Evolutionary conservation across 345 rosid genomes (phyloP).

Genomic region (Ceriops zippeliana): DNA sequence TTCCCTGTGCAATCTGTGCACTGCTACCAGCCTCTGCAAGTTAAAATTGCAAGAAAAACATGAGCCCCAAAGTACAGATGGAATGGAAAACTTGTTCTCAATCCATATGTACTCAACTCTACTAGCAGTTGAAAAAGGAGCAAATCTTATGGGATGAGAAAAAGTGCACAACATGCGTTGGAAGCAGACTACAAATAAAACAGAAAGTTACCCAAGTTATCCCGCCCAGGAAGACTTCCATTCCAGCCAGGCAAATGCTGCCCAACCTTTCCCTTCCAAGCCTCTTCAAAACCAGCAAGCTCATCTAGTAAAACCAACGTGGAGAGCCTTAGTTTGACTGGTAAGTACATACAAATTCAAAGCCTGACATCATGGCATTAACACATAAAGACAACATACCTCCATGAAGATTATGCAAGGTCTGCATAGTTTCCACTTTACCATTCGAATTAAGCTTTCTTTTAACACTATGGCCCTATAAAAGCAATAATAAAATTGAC

Average conservation of each 20-base stretch:
- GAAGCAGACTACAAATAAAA: background rate
- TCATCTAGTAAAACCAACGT: conserved; percentile 43
- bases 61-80: too few relatives aligned
- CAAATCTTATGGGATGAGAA: too few relatives aligned
- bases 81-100: background rate
- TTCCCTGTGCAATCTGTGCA: conserved; percentile 24
- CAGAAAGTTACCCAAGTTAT: conserved; percentile 14
- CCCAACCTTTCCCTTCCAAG: conserved; percentile 65
- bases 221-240: conserved; percentile 37
- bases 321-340: background rate
- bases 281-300: conserved; percentile 59
- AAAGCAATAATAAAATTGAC: background rate
- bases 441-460: conserved; percentile 81
- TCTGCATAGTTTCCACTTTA: conserved; percentile 61
- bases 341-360: background rate
- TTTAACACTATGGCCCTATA: conserved; percentile 66
- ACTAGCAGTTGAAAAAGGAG: background rate
- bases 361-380: background rate
- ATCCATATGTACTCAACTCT: background rate
- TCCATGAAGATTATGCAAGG: conserved; percentile 78
- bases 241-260: conserved; percentile 63
- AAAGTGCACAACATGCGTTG: too few relatives aligned
- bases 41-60: background rate
- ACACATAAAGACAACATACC: conserved; percentile 28
- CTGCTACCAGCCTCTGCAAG: conserved; percentile 19